These are phyloP conservation scores for Trifolium repens DNA, from an alignment of 306 rosid species.

Conservation along the genomic window DNA sequence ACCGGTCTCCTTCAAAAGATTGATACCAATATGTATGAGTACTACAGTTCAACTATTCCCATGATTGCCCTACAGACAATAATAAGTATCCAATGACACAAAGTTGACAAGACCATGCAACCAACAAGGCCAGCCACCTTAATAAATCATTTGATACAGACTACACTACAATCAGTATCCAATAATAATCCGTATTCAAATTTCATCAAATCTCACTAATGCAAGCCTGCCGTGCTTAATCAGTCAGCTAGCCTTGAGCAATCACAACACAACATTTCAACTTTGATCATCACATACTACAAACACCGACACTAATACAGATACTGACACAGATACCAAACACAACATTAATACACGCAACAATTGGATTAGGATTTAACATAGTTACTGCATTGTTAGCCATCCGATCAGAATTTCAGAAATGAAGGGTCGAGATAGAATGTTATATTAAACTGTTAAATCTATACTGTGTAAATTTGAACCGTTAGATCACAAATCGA, in stretches of 20 bases:
- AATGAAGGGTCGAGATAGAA: no score
- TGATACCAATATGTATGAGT: slow-evolving; percentile 1
- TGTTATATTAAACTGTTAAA: no score
- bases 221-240: not conserved
- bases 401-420: no score
- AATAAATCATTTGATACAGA: not conserved
- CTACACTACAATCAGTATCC: not conserved
- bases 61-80: slow-evolving; percentile 2
- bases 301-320: no score
- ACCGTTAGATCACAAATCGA: no score
- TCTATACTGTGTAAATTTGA: no score
- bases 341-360: no score
- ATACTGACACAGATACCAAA: no score
- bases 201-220: slow-evolving; percentile 7
- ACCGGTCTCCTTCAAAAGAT: not conserved
- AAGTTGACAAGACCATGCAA: slow-evolving; percentile 14
- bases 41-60: slow-evolving; percentile 1
- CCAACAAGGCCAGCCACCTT: slow-evolving; percentile 15
- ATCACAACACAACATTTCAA: not conserved
- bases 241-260: not conserved
- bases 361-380: no score
- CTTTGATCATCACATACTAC: no score
- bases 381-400: no score
- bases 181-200: not conserved
- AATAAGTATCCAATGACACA: slow-evolving; percentile 25